Percentiles rank a stretch among this genome's conserved stretches.
Evolutionary conservation across 108 stramenopile genomes (phyloP).

Genomic region (Epithemia pelagica): DNA sequence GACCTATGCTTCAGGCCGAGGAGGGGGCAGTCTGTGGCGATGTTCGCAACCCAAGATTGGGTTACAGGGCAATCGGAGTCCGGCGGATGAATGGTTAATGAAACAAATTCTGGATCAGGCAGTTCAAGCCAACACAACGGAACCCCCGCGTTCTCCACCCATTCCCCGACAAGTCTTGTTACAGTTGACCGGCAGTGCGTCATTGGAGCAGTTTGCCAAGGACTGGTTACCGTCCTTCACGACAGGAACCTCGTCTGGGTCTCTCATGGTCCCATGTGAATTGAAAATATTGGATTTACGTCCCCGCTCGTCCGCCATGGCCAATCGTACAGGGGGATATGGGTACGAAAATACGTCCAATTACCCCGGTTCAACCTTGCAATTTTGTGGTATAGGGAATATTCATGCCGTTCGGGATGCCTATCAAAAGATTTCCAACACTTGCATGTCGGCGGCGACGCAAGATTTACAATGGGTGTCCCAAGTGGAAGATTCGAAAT

Average conservation of each 20-base stretch:
- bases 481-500: constrained; percentile 86
- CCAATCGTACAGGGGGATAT: constrained; percentile 82
- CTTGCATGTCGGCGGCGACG: constrained; percentile 39
- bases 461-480: constrained; percentile 64
- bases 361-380: constrained; percentile 66
- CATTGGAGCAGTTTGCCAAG: constrained; percentile 35
- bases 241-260: background rate
- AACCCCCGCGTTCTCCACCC: constrained; percentile 16
- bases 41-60: constrained; percentile 96
- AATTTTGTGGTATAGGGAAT: constrained; percentile 82
- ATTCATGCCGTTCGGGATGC: constrained; percentile 86
- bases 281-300: constrained; percentile 88
- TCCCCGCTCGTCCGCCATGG: constrained; percentile 78
- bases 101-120: constrained; percentile 69
- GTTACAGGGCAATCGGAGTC: constrained; percentile 80
- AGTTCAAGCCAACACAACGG: constrained; percentile 43
- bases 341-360: constrained; percentile 88
- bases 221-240: constrained; percentile 11
- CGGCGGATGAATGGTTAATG: constrained; percentile 79
- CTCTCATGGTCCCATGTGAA: constrained; percentile 1
- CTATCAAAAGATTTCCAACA: constrained; percentile 59
- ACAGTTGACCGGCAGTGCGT: constrained; percentile 41
- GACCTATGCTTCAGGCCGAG: constrained; percentile 69
- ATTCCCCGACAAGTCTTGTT: constrained; percentile 8
- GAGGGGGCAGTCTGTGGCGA: constrained; percentile 89